Base-by-base conservation (phyloP, 2,329 filamentous ascomycete genomes). In the Ceratocystis lukuohia region DNA sequence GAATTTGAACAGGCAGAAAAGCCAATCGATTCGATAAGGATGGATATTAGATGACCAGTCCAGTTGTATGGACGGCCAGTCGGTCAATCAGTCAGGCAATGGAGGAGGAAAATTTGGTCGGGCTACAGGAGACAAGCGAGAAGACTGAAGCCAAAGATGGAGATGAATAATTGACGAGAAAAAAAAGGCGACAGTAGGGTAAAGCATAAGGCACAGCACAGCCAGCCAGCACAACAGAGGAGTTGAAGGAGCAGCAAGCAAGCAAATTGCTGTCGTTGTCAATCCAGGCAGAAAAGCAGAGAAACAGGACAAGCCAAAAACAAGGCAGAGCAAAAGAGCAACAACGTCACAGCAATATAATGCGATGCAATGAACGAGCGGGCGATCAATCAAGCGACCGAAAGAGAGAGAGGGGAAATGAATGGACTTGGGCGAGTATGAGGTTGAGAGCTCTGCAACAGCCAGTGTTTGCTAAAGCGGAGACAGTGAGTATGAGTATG, bases 401-500 rank as follows among this genome's bases (percentile, higher is more conserved):
- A 45, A 28, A 37, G 37, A 62, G n/a, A 61, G n/a, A 44, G 44
- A 44, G 20, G n/a, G n/a, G 44, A 45, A 62, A 44, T 17, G 33
- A 62, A 62, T 41, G 41, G 41, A 62, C 37, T 56, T 56, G 50
- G 25, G 20, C 50, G 28, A 56, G 50, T 20, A 25, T 56, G 50
- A 56, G 22, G 50, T 56, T 56, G 50, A 56, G 50, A 56, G 50
- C 50, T 56, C 50, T 56, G 50, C 50, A 56, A 56, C 50, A 56
- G 22, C 50, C 50, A 56, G 50, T 28, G 50, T 56, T 22, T 56
- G 50, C 50, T 56, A 56, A 56, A 56, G 50, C 50, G 50, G 50
- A 56, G 50, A 56, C 50, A 56, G 50, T 17, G 25, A 22, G 20
- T 17, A 56, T 25, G 25, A 22, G 20, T 7, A 56, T 25, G 20